These are phyloP conservation scores for Lycium barbarum DNA, from an alignment of 257 asterid species.

Conservation along the genomic window DNA sequence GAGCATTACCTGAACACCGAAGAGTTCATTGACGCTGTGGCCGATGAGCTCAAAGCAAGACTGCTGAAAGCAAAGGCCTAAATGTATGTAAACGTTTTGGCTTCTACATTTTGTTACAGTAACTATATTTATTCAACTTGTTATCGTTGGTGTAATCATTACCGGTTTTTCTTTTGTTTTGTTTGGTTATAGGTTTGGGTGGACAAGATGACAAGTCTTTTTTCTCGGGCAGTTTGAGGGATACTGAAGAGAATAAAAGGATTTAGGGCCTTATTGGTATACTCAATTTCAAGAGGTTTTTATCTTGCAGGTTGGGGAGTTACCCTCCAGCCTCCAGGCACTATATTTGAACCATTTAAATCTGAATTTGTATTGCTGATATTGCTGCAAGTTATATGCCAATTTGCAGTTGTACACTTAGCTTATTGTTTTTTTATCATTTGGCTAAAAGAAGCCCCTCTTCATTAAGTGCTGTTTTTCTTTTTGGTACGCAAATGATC, in stretches of 20 bases:
- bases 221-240: neutral
- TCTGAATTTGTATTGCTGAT: neutral
- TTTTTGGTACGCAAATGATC: neutral
- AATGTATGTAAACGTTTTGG: neutral
- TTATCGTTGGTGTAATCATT: neutral
- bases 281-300: constrained; percentile 14
- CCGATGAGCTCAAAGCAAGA: constrained; percentile 62
- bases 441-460: neutral
- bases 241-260: constrained; percentile 14
- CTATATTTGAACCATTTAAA: neutral
- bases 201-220: neutral
- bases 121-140: neutral
- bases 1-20: constrained; percentile 61
- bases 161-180: neutral
- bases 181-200: neutral
- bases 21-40: constrained; percentile 76
- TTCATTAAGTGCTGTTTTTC: neutral
- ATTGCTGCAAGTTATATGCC: constrained; percentile 16
- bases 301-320: neutral
- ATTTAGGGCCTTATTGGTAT: neutral
- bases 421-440: neutral
- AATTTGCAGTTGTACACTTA: constrained; percentile 5
- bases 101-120: neutral
- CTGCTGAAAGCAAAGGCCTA: constrained; percentile 39
- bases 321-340: neutral